Evolutionary conservation across 179 eudicot species (phyloP), one percentile per base, ranked within the genome.

Genomic region (Actinidia polygama): DNA sequence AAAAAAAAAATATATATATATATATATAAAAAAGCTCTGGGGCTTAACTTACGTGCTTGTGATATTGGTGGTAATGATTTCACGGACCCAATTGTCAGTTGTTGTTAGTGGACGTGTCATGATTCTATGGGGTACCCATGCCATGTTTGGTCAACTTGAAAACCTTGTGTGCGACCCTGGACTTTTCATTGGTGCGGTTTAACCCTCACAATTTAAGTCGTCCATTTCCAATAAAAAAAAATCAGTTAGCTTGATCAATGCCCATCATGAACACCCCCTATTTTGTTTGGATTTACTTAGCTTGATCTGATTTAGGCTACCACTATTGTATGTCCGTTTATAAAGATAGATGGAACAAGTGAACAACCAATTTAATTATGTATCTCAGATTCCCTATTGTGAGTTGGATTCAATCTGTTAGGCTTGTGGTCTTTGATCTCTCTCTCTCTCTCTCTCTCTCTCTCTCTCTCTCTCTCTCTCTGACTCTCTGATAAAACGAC

Each of bases 41-140:
- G 36, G 1, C 36, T 62, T 21, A 62, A 62, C 2, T 62, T 23
- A 62, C 23, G 7, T 6, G 63, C 19, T 12, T 53, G 78, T 49
- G n/a, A 63, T 21, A 63, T 63, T 23, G 69, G 69, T n/a, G 67
- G 14, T 23, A 26, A 2, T 62, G 9, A 14, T 53, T 7, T 51
- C 36, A 30, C 2, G 36, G 21, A 26, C 18, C 24, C 15, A 75
- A 30, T 57, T 4, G 64, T 30, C 15, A 16, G 50, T 55, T 57
- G 51, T 54, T 55, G 24, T 7, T 55, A 55, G 79, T 75, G 79
- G 79, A 75, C 79, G 50, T 75, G 66, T 55, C 79, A 75, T 75
- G 55, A 75, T 75, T 75, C 50, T 57, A 75, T 24, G 78, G 78
- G 78, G 78, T 54, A 75, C 2, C 36, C 36, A 30, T 30, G 62